Evolutionary conservation across 148 eudicot genomes (phyloP), one percentile per base, ranked within the genome.

Genomic region (Nepenthes mirabilis): DNA sequence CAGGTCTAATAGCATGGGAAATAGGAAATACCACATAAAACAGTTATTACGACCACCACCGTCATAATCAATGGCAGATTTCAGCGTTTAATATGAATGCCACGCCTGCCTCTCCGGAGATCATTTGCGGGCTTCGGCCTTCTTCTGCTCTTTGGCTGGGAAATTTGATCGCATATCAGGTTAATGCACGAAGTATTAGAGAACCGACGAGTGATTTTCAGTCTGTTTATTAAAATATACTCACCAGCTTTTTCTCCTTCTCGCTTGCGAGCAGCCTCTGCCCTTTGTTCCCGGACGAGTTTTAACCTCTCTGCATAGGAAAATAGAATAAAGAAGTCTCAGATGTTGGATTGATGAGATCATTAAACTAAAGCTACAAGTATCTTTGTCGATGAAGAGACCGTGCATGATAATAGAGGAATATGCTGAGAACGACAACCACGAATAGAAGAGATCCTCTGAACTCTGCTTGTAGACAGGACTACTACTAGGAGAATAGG

Each of bases 91-190:
- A 2, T 14, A 12, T 76, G 68, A 33, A 70, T 71, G 68, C 70
- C 76, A 72, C 62, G 34, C 37, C 52, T 37, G 5, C 56, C 52
- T 65, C 48, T 67, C 60, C 43, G 40, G 47, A 2, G 40, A 11
- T 82, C 78, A 86, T 77, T 86, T 90, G 68, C 94, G 90, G 45
- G 78, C 93, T 75, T 91, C 97, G 1, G 63, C 69, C 78, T 91
- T 91, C 95, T 87, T 91, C 66, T 77, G 83, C 56, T 88, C 98
- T 77, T 83, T 91, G 70, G 98, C 98, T 91, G 93, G 54, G 61
- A 49, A 5, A 1, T 63, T 35, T 60, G 11, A 47, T 34, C 23
- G 12, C 13, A 9, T 12, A 34, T 11, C 32, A 34, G 6, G 11
- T 2, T 37, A 14, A 7, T 11, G 11, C 12, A 49, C 0, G 3